These are phyloP conservation scores for Hyphopichia fennica DNA, from an alignment of 1,139 yeast genomes.

Conservation along the genomic window DNA sequence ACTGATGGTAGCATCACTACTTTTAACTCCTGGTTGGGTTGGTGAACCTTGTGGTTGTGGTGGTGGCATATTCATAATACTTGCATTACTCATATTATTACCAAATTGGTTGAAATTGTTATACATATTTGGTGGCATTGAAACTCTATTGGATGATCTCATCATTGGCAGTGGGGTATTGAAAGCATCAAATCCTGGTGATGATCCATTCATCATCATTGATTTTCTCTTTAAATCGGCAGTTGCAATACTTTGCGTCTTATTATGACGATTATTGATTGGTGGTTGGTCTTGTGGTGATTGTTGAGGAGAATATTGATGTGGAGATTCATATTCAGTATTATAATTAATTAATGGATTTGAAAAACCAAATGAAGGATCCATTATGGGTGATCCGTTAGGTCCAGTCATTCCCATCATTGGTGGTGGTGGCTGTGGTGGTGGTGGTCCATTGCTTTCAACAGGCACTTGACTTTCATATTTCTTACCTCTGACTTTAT, in stretches of 20 bases:
- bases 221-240: constrained; percentile 20
- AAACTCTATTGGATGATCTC: constrained; percentile 2
- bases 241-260: constrained; percentile 22
- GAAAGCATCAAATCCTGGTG: constrained; percentile 6
- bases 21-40: constrained; percentile 7
- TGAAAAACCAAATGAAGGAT: constrained; percentile 12
- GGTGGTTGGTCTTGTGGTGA: constrained; percentile 14
- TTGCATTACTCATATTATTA: neutral
- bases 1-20: constrained; percentile 24
- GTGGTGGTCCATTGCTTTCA: neutral
- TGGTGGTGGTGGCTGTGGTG: constrained; percentile 10
- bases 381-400: constrained; percentile 6
- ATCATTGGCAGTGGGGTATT: neutral
- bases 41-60: constrained; percentile 4
- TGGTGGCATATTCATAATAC: constrained; percentile 6
- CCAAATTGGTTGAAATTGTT: neutral
- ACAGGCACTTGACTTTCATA: neutral
- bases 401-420: constrained; percentile 8
- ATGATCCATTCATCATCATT: constrained; percentile 12
- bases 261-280: constrained; percentile 10
- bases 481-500: constrained; percentile 1
- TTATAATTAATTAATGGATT: constrained; percentile 22
- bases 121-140: constrained; percentile 3
- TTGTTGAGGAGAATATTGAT: neutral
- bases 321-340: constrained; percentile 14